Base-by-base conservation (phyloP, 768 basidiomycete species). In the Boletus sp. region DNA sequence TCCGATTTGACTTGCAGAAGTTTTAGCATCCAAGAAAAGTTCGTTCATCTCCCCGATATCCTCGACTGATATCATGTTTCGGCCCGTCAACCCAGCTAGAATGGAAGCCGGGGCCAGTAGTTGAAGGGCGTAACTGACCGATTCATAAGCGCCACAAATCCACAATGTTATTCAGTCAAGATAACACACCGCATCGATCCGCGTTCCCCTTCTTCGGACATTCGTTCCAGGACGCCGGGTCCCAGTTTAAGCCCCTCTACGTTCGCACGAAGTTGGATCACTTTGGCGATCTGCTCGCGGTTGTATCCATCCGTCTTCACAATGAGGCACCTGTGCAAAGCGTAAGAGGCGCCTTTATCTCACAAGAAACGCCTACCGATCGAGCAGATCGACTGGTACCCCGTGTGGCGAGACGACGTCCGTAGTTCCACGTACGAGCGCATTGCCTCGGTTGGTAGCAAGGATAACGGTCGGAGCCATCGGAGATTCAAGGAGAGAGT, bases 391-490 rank as follows among this genome's bases (percentile, higher is more conserved):
- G 47, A 94, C 83, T 11, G 97, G 97, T 42, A 98, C 78, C 12
- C 97, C 97, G 68, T 98, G 96, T 1, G 97, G 92, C 7, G 92
- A 82, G 18, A 92, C 79, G 52, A 98, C 89, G 59, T 98, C 96
- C 1, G 83, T 87, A 6, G 97, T 98, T 6, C 97, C 97, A 33
- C 96, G 85, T 51, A 99, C 94, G 8, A 94, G 83, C 2, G 92
- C 83, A 62, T 94, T 89, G 4, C 96, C 97, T 20, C 97, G 84
- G 71, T 99, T 99, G 28, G 96, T 97, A 3, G 97, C 97, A 59
- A 98, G 80, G 64, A 99, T 90, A 29, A 99, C 96, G 5, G 97
- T 97, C 0, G 97, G 97, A 4, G 97, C 94, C 87, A 99, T 93
- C 3, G 92, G 86, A 0, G 94, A 94, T 73, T 98, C 97, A 46